These are phyloP conservation scores for Aciculoconidium aculeatum DNA, from an alignment of 805 yeast genomes.

Conservation along the genomic window DNA sequence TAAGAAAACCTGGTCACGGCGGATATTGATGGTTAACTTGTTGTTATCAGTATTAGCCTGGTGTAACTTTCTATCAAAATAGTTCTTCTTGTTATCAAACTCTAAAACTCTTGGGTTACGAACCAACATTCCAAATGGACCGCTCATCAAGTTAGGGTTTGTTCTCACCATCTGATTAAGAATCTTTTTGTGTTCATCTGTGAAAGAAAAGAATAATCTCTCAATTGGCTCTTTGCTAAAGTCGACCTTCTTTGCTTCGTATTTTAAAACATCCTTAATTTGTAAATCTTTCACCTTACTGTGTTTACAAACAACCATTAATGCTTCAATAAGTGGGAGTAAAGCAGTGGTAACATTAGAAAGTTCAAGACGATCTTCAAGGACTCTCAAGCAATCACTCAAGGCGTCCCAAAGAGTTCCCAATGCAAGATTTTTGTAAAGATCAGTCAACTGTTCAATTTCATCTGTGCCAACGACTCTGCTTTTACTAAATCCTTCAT, in stretches of 20 bases:
- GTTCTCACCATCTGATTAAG: slow-evolving; percentile 87
- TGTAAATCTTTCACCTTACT: slow-evolving; percentile 56
- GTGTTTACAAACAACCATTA: slow-evolving; percentile 95
- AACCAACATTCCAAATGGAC: slow-evolving; percentile 87
- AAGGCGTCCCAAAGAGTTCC: slow-evolving; percentile 83
- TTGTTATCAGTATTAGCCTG: slow-evolving; percentile 36
- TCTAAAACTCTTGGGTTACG: slow-evolving; percentile 85
- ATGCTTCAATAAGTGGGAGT: slow-evolving; percentile 81
- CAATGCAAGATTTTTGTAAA: slow-evolving; percentile 65
- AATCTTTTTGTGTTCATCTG: slow-evolving; percentile 82
- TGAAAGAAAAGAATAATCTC: slow-evolving; percentile 74
- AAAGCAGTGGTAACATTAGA: slow-evolving; percentile 64
- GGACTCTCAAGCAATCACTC: slow-evolving; percentile 60
- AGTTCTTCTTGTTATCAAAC: slow-evolving; percentile 88
- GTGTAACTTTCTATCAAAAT: slow-evolving; percentile 73
- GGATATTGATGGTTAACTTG: slow-evolving; percentile 59
- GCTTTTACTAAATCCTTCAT: too few relatives aligned
- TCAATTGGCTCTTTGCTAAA: slow-evolving; percentile 72
- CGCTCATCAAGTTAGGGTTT: slow-evolving; percentile 91
- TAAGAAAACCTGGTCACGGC: slow-evolving; percentile 86
- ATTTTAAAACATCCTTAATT: slow-evolving; percentile 49
- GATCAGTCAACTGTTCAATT: slow-evolving; percentile 44
- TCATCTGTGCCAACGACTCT: too few relatives aligned
- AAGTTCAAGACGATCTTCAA: slow-evolving; percentile 54
- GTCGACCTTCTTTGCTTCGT: slow-evolving; percentile 59